Conservation (phyloP, 768 basidiomycete species). For the Phaffia australis region DNA sequence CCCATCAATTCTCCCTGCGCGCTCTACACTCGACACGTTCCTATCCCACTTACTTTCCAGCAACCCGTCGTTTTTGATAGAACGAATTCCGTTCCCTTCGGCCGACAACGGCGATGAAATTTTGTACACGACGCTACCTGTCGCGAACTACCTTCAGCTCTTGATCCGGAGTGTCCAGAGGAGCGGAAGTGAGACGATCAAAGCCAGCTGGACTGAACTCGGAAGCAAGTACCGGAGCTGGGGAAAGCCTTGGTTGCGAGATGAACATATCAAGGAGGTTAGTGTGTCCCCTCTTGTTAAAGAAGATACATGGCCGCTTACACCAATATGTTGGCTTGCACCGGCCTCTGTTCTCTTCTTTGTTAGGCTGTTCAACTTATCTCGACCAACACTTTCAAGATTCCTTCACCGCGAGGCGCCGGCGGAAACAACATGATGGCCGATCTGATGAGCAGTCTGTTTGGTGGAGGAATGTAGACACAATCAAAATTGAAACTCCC, state of each 20-base stretch:
- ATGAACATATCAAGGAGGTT: conserved; percentile 44
- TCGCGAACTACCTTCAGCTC: conserved; percentile 82
- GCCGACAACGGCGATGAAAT: conserved; percentile 49
- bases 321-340: neutral
- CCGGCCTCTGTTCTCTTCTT: neutral
- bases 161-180: conserved; percentile 81
- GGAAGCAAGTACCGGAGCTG: conserved; percentile 39
- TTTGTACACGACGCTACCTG: conserved; percentile 57
- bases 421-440: conserved; percentile 64
- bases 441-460: conserved; percentile 77
- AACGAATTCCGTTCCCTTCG: conserved; percentile 29
- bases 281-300: conserved; percentile 31
- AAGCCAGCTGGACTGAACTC: conserved; percentile 66
- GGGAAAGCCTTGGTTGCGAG: conserved; percentile 45
- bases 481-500: too few species aligned
- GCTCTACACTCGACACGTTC: conserved; percentile 80
- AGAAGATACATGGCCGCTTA: neutral
- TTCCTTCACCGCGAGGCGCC: conserved; percentile 59
- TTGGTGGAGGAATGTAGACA: conserved; percentile 52
- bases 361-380: conserved; percentile 18
- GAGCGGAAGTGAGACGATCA: conserved; percentile 60
- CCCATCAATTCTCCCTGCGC: conserved; percentile 82
- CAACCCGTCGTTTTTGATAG: conserved; percentile 41
- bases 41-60: conserved; percentile 51
- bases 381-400: conserved; percentile 55